Evolutionary conservation across 495 filamentous ascomycete species (phyloP), one percentile per base, ranked within the genome.

Genomic region (Neurospora sp.): DNA sequence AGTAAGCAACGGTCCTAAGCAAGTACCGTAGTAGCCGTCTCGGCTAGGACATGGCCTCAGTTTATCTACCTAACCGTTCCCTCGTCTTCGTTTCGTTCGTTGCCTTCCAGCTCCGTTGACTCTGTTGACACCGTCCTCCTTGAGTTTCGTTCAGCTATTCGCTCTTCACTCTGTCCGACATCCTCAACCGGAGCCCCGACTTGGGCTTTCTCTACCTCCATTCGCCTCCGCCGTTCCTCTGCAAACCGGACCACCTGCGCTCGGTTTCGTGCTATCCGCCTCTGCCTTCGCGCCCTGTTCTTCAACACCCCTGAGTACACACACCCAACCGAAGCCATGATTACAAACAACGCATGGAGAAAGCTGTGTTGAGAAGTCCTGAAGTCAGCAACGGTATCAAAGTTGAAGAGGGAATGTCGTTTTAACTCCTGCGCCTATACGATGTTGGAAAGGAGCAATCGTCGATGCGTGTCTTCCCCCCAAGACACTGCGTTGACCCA

Each of bases 161-260:
- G 54, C 35, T 66, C 54, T 18, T 66, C 54, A 35, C 5, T 18
- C 14, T 66, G 54, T 10, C 54, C 54, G 27, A 18, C 54, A 35
- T 35, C 54, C 14, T 66, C 54, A 66, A 66, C 27, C 14, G 54
- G 54, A 35, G 54, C 54, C 54, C 7, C 27, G 14, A 37, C 54
- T 27, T 66, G 54, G 27, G 14, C 27, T 66, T 66, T 66, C 14
- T 66, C 54, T 18, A 66, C 7, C 3, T 66, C 54, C 31, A 35
- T 8, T 16, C 12, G 54, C 27, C 54, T 66, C 54, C 54, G 54
- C 27, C 54, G 54, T 35, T 66, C 54, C 12, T 79, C 73, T 41
- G 20, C 71, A 37, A 79, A 78, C 37, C 75, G 59, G 5, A 79
- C 54, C 71, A 79, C 75, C 59, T 80, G 74, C 6, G 73, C 74